These are phyloP conservation scores for Cladophialophora bantiana DNA, from an alignment of 2,329 filamentous ascomycete genomes.

Conservation along the genomic window DNA sequence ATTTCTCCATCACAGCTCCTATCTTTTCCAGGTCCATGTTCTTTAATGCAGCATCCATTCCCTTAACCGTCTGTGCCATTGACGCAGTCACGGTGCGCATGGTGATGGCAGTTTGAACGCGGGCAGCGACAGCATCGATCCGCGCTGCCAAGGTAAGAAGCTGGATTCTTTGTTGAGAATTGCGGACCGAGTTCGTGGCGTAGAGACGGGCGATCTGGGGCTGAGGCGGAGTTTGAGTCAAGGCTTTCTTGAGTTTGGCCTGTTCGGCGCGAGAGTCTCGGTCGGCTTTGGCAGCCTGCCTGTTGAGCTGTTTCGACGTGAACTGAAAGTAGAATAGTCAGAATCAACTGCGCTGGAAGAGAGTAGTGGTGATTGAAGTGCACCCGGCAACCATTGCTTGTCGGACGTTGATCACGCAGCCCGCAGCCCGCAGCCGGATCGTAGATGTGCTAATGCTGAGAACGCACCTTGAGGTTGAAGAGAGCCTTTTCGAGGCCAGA, in stretches of 20 bases:
- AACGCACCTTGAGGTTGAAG: conserved; percentile 47
- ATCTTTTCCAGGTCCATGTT: conserved; percentile 61
- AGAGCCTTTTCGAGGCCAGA: conserved; percentile 43
- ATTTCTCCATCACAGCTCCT: conserved; percentile 70
- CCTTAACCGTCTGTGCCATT: conserved; percentile 53
- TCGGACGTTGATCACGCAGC: neutral
- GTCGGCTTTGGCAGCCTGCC: conserved; percentile 56
- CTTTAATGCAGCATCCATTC: conserved; percentile 53
- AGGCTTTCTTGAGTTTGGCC: conserved; percentile 56
- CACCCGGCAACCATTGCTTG: neutral
- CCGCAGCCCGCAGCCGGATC: too few species aligned
- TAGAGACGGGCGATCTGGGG: conserved; percentile 59
- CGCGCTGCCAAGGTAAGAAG: conserved; percentile 55
- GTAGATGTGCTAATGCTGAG: neutral
- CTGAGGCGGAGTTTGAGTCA: conserved; percentile 53
- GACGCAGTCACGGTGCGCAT: conserved; percentile 56
- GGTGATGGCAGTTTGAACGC: conserved; percentile 56
- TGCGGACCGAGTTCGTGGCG: conserved; percentile 54
- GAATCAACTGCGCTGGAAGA: conserved; percentile 1
- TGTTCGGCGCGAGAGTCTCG: conserved; percentile 56
- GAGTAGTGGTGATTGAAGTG: neutral
- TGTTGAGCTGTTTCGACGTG: conserved; percentile 57
- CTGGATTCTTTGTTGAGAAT: conserved; percentile 55
- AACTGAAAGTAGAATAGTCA: conserved; percentile 44
- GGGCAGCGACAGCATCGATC: conserved; percentile 58